These are phyloP conservation scores for Mycena alexandri DNA, from an alignment of 768 basidiomycete genomes.

Conservation along the genomic window DNA sequence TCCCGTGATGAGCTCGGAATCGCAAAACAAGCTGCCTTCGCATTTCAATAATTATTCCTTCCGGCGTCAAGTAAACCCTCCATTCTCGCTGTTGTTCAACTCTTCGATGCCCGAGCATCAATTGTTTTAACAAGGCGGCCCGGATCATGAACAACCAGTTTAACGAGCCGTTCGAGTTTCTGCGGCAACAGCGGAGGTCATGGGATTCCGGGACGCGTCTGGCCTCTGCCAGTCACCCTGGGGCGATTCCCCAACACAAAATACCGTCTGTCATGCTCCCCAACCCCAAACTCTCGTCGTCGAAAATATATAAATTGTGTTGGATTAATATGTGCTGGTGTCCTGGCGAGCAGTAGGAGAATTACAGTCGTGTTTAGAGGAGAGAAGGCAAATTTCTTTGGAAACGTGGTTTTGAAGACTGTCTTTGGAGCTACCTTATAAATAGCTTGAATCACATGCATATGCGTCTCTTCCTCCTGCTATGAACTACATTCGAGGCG, in stretches of 20 bases:
- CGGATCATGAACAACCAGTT: constrained; percentile 8
- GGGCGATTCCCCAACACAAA: constrained; percentile 19
- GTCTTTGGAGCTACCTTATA: not conserved
- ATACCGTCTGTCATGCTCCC: constrained; percentile 2
- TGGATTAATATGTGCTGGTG: not conserved
- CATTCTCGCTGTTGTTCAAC: too few relatives aligned
- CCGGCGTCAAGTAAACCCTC: too few relatives aligned
- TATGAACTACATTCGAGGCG: constrained; percentile 93
- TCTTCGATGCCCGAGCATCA: too few relatives aligned
- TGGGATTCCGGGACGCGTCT: not conserved
- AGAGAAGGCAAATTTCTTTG: not conserved
- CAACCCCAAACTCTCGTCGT: constrained; percentile 20
- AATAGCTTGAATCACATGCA: constrained; percentile 5
- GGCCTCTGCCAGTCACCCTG: not conserved
- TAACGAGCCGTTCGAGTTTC: not conserved
- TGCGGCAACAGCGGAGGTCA: constrained; percentile 14
- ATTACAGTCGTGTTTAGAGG: not conserved
- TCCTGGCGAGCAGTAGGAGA: not conserved
- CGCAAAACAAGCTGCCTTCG: too few relatives aligned
- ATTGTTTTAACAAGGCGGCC: too few relatives aligned
- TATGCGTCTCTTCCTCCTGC: not conserved
- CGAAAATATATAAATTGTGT: not conserved
- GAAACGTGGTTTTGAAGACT: not conserved
- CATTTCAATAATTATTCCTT: too few relatives aligned
- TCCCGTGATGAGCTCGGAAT: too few relatives aligned